Conservation (phyloP, 441 rosid genomes). For the Corymbia calophylla region DNA sequence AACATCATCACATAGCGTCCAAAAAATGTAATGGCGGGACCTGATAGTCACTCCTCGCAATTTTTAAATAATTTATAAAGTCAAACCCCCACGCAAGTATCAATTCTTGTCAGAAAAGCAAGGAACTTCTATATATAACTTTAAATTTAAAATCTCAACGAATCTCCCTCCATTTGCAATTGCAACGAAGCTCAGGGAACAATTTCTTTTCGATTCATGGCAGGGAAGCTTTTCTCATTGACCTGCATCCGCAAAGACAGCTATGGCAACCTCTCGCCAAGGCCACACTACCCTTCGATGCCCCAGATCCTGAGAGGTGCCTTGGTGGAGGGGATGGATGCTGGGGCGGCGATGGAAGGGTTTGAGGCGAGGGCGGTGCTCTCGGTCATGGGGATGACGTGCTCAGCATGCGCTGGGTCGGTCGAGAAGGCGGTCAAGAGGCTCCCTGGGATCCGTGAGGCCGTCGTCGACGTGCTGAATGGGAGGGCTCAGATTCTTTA, state of each 20-base stretch:
- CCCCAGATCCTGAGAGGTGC: slow-evolving; percentile 57
- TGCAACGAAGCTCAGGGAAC: background rate
- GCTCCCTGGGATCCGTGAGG: slow-evolving; percentile 68
- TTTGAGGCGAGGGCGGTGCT: slow-evolving; percentile 46
- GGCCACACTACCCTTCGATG: slow-evolving; percentile 58
- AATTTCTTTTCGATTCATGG: slow-evolving; percentile 25
- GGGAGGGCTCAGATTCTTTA: slow-evolving; percentile 21
- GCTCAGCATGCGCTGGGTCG: slow-evolving; percentile 88
- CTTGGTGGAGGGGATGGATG: slow-evolving; percentile 11
- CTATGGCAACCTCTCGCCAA: slow-evolving; percentile 30
- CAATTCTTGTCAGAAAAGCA: background rate
- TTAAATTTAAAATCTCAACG: background rate
- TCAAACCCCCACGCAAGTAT: background rate
- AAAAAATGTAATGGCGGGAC: background rate
- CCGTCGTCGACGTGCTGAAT: slow-evolving; percentile 63
- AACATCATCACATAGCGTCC: background rate
- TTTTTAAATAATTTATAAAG: background rate
- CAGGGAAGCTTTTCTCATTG: slow-evolving; percentile 50
- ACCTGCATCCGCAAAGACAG: slow-evolving; percentile 55
- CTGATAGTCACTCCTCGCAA: background rate
- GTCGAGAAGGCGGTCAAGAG: slow-evolving; percentile 85
- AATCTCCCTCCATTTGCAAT: background rate
- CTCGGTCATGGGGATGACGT: slow-evolving; percentile 68
- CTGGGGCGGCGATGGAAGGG: background rate
- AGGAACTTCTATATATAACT: background rate